These are phyloP conservation scores for Laguncularia racemosa DNA, from an alignment of 345 rosid species.

Conservation along the genomic window DNA sequence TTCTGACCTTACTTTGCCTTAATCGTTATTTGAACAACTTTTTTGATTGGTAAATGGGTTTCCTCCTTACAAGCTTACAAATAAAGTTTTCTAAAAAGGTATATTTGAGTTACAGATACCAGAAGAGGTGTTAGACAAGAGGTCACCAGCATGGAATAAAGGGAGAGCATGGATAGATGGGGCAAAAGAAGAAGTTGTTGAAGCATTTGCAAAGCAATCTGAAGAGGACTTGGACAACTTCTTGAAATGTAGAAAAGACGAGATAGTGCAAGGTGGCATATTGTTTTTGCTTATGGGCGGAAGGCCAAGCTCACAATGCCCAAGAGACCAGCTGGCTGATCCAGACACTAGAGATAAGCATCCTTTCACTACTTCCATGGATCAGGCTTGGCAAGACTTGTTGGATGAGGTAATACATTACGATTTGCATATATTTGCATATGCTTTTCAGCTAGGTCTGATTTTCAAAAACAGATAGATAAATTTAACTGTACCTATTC, in stretches of 20 bases:
- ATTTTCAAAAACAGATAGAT: too few relatives aligned
- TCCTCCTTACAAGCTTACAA: not conserved
- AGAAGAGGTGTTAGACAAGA: conserved; percentile 31
- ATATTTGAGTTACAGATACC: conserved; percentile 29
- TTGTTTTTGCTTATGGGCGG: conserved; percentile 52
- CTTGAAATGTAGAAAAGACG: conserved; percentile 46
- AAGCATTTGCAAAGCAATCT: conserved; percentile 46
- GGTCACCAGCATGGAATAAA: conserved; percentile 41
- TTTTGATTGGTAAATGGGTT: not conserved
- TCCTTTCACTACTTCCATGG: conserved; percentile 53
- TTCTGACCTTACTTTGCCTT: too few relatives aligned
- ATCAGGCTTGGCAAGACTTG: conserved; percentile 59
- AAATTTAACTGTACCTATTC: too few relatives aligned
- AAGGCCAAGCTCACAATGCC: conserved; percentile 25
- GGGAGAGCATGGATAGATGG: conserved; percentile 59
- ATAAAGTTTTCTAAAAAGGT: too few relatives aligned
- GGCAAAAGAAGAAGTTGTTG: conserved; percentile 35
- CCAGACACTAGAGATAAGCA: conserved; percentile 44
- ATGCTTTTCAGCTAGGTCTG: not conserved
- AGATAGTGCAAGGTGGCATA: conserved; percentile 44
- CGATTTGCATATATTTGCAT: not conserved
- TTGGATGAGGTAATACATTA: conserved; percentile 30
- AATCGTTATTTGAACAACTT: too few relatives aligned
- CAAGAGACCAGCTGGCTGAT: conserved; percentile 38
- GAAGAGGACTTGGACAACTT: conserved; percentile 46